Evolutionary conservation across 106 monocot genomes (phyloP).

Genomic region (Vanilla planifolia): DNA sequence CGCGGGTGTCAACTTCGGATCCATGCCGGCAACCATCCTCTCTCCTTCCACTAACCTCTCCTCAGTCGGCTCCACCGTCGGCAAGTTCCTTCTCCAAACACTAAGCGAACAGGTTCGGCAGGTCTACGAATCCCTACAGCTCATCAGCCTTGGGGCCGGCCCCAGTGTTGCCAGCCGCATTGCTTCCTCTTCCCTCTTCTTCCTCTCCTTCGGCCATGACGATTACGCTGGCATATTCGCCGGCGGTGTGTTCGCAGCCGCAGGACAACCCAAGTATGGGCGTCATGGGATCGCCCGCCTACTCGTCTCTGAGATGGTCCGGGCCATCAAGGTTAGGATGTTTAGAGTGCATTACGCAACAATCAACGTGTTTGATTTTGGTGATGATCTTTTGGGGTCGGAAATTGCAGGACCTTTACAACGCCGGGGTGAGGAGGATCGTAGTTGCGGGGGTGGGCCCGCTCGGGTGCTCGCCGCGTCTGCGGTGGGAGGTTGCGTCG

Average conservation of each 20-base stretch:
- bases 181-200: constrained; percentile 19
- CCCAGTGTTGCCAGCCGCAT: background rate
- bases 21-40: constrained; percentile 23
- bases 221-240: constrained; percentile 30
- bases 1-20: constrained; percentile 45
- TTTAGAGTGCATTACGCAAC: background rate
- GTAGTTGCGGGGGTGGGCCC: constrained; percentile 42
- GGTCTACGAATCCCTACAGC: constrained; percentile 33
- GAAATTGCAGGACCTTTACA: constrained; percentile 40
- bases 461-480: constrained; percentile 43
- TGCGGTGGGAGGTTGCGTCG: constrained; percentile 10
- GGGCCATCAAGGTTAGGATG: constrained; percentile 19
- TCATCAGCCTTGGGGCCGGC: constrained; percentile 26
- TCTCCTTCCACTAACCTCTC: background rate
- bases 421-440: constrained; percentile 40
- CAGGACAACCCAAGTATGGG: constrained; percentile 27
- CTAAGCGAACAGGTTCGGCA: constrained; percentile 31
- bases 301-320: constrained; percentile 37
- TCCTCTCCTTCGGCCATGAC: constrained; percentile 52
- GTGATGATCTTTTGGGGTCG: background rate
- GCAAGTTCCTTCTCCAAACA: constrained; percentile 15
- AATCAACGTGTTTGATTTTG: background rate
- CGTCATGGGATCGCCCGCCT: constrained; percentile 25
- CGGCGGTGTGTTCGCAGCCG: constrained; percentile 17
- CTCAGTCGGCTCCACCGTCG: background rate